Percentiles rank a stretch among this genome's conserved stretches.
phyloP scores from a whole-genome alignment of 305 asterid species.

The Solanum hybrid region DNA sequence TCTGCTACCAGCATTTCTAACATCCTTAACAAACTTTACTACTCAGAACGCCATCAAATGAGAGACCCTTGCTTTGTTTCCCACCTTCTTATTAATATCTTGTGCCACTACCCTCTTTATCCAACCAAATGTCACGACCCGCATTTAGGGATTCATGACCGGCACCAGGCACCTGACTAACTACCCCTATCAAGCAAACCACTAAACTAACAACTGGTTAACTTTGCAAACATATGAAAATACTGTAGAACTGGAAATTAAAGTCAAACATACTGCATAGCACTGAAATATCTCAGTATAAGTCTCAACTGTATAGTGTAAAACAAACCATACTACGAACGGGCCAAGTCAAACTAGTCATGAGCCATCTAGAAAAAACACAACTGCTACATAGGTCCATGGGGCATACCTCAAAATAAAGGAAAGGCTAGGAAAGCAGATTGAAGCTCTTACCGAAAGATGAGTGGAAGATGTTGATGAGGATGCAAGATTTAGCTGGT shows the following conservation, averaged over 20 bases:
- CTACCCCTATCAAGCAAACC: background rate
- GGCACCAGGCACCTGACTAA: background rate
- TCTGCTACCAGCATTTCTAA: background rate
- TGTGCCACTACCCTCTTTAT: background rate
- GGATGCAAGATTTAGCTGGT: background rate
- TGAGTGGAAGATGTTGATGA: background rate
- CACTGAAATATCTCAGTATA: background rate
- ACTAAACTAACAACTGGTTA: background rate
- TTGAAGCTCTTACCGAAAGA: background rate
- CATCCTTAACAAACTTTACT: background rate
- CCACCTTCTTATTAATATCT: background rate
- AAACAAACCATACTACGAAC: background rate
- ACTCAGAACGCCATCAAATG: background rate
- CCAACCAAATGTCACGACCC: background rate
- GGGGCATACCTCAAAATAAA: background rate
- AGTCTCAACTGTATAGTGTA: background rate
- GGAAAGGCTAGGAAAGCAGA: background rate
- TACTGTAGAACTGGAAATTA: background rate
- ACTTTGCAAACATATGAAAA: background rate
- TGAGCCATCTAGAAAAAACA: background rate
- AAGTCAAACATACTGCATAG: background rate
- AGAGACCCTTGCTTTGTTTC: background rate
- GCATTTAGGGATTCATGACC: background rate
- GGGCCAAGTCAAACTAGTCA: background rate
- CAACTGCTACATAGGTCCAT: background rate